phyloP scores from a whole-genome alignment of 2,329 filamentous ascomycete species.

The Tetracladium maxilliforme region DNA sequence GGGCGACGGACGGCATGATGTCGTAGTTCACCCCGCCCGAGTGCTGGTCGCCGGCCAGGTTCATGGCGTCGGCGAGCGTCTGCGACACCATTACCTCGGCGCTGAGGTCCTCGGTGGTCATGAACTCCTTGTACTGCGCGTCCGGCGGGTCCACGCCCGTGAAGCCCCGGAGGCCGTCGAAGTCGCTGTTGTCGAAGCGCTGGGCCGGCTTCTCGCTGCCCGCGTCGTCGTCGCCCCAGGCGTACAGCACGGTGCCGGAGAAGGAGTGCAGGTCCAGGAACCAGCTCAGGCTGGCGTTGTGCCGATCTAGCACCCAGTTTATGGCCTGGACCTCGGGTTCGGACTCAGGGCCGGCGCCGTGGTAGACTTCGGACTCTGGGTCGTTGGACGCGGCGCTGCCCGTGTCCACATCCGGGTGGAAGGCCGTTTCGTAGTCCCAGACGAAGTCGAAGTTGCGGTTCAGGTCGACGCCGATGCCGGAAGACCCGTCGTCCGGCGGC shows the following conservation, averaged over 20 bases:
- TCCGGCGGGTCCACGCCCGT: constrained; percentile 19
- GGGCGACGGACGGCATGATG: constrained; percentile 20
- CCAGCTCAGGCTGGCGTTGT: constrained; percentile 34
- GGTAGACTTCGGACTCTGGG: constrained; percentile 30
- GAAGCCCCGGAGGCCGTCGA: constrained; percentile 33
- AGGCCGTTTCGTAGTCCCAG: constrained; percentile 41
- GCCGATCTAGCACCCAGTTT: constrained; percentile 33
- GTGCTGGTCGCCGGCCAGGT: constrained; percentile 26
- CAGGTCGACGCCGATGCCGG: constrained; percentile 29
- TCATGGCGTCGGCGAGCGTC: too few relatives aligned
- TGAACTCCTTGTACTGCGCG: constrained; percentile 28
- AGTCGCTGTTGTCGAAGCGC: constrained; percentile 36
- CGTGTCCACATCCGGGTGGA: too few relatives aligned
- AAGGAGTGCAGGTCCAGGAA: constrained; percentile 44
- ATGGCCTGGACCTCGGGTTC: constrained; percentile 41
- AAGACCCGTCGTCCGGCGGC: constrained; percentile 15
- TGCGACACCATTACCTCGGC: too few relatives aligned
- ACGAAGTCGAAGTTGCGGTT: constrained; percentile 44
- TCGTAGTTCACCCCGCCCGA: constrained; percentile 21
- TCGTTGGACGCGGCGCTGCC: constrained; percentile 23
- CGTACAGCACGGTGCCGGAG: constrained; percentile 35
- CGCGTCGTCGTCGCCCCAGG: constrained; percentile 39
- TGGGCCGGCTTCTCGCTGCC: constrained; percentile 27
- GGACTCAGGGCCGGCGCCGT: too few relatives aligned
- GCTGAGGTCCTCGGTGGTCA: constrained; percentile 16